Conservation (phyloP, 2,329 filamentous ascomycete species). For the Ascochyta clinopodiicola region DNA sequence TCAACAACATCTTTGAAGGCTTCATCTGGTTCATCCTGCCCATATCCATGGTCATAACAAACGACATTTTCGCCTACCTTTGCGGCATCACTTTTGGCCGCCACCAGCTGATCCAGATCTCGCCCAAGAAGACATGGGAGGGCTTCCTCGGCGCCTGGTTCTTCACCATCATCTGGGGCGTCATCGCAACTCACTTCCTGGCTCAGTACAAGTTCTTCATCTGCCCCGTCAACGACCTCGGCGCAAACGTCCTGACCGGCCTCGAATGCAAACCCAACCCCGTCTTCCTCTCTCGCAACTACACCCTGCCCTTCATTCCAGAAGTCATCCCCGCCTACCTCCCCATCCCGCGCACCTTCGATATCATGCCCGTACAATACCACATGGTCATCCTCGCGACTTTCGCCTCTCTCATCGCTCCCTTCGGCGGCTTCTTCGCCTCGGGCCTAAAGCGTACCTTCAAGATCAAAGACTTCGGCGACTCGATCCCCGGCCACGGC, state of each 20-base stretch:
- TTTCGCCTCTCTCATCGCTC: constrained; percentile 94
- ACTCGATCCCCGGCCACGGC: constrained; percentile 96
- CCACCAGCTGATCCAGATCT: constrained; percentile 96
- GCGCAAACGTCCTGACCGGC: constrained; percentile 89
- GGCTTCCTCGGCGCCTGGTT: constrained; percentile 97
- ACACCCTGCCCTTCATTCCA: constrained; percentile 65
- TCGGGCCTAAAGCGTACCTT: constrained; percentile 97
- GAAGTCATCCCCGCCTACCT: constrained; percentile 32
- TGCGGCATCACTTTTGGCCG: constrained; percentile 96
- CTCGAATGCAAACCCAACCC: constrained; percentile 90
- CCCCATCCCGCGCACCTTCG: constrained; percentile 74
- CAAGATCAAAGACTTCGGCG: constrained; percentile 99
- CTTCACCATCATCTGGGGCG: constrained; percentile 87
- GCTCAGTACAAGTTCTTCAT: constrained; percentile 96
- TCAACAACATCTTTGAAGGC: constrained; percentile 99
- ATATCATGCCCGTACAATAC: constrained; percentile 86
- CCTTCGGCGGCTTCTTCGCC: constrained; percentile 98
- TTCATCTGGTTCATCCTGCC: constrained; percentile 99
- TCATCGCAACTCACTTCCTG: constrained; percentile 81
- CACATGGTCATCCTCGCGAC: constrained; percentile 89
- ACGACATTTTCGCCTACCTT: constrained; percentile 98
- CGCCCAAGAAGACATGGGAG: constrained; percentile 98
- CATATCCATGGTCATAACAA: constrained; percentile 92
- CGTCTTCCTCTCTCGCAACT: constrained; percentile 81
- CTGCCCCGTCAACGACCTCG: constrained; percentile 95